Evolutionary conservation across 768 basidiomycete species (phyloP), one percentile per base, ranked within the genome.

Genomic region (Lentinus tigrinus): DNA sequence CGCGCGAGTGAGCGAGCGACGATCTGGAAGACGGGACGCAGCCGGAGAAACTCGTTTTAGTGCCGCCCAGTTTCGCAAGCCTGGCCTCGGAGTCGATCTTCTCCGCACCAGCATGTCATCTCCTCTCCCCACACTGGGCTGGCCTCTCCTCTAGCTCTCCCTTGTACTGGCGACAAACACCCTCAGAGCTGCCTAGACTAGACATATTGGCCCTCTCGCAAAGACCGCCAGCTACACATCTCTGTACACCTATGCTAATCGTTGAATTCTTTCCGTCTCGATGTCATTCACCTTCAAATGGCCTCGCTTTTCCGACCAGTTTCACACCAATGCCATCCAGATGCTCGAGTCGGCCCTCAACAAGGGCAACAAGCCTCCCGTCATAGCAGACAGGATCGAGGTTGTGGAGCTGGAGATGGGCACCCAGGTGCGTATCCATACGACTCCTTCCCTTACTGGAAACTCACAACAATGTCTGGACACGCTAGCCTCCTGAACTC

Each of bases 341-440:
- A 95, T 97, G 91, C 89, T 98, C 76, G 94, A 95, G 63, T 88
- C 86, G n/a, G 92, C 93, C 42, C 90, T 95, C 73, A 94, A 94
- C 81, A 93, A 97, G 79, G 97, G 97, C 63, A 90, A 87, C 76
- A 98, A 97, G 70, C 97, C 96, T 1, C 94, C 95, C 27, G 90
- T 99, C 68, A 98, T 98, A 64, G 95, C 94, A 52, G 97, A 96
- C 75, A 88, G 84, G 73, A 98, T 99, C 63, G 94, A 98, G 72
- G 97, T 99, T 28, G 91, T 97, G 52, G 97, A 98, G 71, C 77
- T 99, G n/a, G 90, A 98, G 74, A 98, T 99, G 97, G 97, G 97
- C 37, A 93, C 91, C 2, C 89, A 96, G 79, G 95, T 94, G 59
- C 53, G 77, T 69, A 34, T n/a, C 52, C 49, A 46, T 46, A 23